A percentile compares a stretch with the other conserved stretches of the same genome.
These are phyloP conservation scores for Colletotrichum sp. DNA, from an alignment of 2,329 filamentous ascomycete species.

Conservation along the genomic window DNA sequence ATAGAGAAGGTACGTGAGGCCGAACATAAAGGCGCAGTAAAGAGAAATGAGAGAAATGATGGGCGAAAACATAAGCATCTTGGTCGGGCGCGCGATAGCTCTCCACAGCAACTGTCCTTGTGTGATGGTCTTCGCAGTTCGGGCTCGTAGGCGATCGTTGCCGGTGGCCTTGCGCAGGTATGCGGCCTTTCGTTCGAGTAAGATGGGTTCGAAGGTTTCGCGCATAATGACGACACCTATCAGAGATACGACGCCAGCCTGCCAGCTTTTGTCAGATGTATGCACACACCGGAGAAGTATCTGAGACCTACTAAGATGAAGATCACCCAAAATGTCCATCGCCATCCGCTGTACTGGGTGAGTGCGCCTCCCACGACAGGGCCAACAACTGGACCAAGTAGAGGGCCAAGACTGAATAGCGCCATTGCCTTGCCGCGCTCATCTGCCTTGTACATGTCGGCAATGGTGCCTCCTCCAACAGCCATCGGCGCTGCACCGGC, in stretches of 20 bases:
- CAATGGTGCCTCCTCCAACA: slow-evolving; percentile 38
- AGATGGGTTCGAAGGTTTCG: slow-evolving; percentile 53
- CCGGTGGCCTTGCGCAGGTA: slow-evolving; percentile 55
- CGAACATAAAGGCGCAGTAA: slow-evolving; percentile 51
- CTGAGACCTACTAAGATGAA: slow-evolving; percentile 33
- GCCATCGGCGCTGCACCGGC: slow-evolving; percentile 31
- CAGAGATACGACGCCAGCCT: slow-evolving; percentile 35
- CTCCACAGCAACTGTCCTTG: slow-evolving; percentile 43
- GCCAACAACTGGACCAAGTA: slow-evolving; percentile 33
- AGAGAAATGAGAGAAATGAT: slow-evolving; percentile 45
- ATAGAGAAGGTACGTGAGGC: slow-evolving; percentile 56
- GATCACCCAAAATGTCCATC: slow-evolving; percentile 55
- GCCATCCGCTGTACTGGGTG: slow-evolving; percentile 30
- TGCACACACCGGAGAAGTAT: accelerated
- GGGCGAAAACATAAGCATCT: slow-evolving; percentile 51
- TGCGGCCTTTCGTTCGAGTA: slow-evolving; percentile 47
- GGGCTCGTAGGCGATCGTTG: slow-evolving; percentile 57
- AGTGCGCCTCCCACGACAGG: slow-evolving; percentile 37
- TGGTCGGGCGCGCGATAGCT: slow-evolving; percentile 51
- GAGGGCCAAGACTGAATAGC: slow-evolving; percentile 40
- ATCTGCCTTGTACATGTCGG: slow-evolving; percentile 35
- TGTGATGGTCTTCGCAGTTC: slow-evolving; percentile 43
- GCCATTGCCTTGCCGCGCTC: slow-evolving; percentile 36
- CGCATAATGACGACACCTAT: slow-evolving; percentile 42
- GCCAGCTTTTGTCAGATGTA: slow-evolving; percentile 23